These are phyloP conservation scores for Anthostomella pinea DNA, from an alignment of 2,329 filamentous ascomycete species.

Conservation along the genomic window DNA sequence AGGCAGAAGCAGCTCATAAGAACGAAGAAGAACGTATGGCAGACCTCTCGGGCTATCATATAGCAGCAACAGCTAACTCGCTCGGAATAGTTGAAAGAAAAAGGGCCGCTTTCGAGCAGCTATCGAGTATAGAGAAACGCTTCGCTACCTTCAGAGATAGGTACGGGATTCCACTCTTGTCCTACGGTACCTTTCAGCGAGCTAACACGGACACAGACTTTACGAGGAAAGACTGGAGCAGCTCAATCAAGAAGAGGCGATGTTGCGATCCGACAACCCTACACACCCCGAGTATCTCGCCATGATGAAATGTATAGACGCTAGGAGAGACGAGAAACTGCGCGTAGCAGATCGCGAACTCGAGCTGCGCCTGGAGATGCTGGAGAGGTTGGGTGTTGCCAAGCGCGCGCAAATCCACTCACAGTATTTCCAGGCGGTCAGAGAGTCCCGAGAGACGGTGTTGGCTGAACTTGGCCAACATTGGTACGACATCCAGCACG, in stretches of 20 bases:
- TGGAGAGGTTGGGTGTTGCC: constrained; percentile 73
- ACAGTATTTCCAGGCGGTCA: constrained; percentile 84
- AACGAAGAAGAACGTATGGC: constrained; percentile 64
- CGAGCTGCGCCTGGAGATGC: constrained; percentile 68
- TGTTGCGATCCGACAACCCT: constrained; percentile 56
- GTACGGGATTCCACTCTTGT: constrained; percentile 39
- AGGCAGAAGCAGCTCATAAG: constrained; percentile 55
- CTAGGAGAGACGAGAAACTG: constrained; percentile 76
- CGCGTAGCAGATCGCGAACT: constrained; percentile 71
- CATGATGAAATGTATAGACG: constrained; percentile 84
- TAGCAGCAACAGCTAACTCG: constrained; percentile 25
- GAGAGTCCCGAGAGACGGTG: constrained; percentile 77
- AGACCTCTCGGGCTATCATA: constrained; percentile 4
- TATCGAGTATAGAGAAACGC: constrained; percentile 79
- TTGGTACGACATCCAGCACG: constrained; percentile 90
- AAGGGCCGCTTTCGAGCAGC: constrained; percentile 73
- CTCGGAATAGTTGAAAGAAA: constrained; percentile 67
- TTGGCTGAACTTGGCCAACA: constrained; percentile 81
- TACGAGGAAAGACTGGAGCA: constrained; percentile 85
- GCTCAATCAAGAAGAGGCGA: constrained; percentile 68
- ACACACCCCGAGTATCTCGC: constrained; percentile 89
- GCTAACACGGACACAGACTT: constrained; percentile 51
- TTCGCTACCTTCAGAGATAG: constrained; percentile 83
- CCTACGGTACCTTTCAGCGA: constrained; percentile 19
- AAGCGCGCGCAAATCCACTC: constrained; percentile 83